Conservation (phyloP, 495 filamentous ascomycete species). For the Penicillium alfredii region DNA sequence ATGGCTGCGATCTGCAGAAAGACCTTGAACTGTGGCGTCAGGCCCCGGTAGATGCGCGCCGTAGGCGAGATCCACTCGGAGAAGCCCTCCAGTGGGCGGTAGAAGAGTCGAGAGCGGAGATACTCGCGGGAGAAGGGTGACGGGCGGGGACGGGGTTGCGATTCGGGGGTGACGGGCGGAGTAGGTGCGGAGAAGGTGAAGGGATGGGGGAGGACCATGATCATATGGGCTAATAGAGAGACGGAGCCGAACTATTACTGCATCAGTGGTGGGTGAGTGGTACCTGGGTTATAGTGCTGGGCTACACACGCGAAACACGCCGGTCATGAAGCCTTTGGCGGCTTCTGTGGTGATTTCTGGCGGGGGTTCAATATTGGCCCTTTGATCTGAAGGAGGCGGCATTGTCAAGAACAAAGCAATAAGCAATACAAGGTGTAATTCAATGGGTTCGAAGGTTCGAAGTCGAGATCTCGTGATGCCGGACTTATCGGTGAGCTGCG, state of each 20-base stretch:
- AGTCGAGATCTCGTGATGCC: constrained; percentile 6
- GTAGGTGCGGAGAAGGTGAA: constrained; percentile 34
- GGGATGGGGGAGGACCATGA: constrained; percentile 40
- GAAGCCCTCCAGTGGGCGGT: constrained; percentile 41
- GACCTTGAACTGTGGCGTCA: constrained; percentile 90
- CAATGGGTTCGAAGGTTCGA: no score
- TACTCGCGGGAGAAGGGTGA: constrained; percentile 34
- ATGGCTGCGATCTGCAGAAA: constrained; percentile 85
- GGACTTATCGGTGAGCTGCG: no score
- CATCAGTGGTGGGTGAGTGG: no score
- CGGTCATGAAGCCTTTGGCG: constrained; percentile 39
- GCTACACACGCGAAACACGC: constrained; percentile 40
- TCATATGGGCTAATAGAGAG: constrained; percentile 46
- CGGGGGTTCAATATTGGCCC: constrained; percentile 35
- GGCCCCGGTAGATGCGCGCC: constrained; percentile 69
- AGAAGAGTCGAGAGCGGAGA: constrained; percentile 34
- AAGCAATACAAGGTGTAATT: no score
- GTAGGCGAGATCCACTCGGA: constrained; percentile 40
- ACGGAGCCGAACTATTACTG: constrained; percentile 45
- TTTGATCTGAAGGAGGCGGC: constrained; percentile 37
- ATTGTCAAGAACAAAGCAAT: constrained; percentile 23
- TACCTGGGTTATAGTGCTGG: background rate
- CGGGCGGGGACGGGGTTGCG: constrained; percentile 18
- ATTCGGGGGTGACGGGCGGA: constrained; percentile 14
- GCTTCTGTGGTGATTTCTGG: constrained; percentile 37